These are phyloP conservation scores for Capsicum chinense DNA, from an alignment of 257 asterid genomes.

Conservation along the genomic window DNA sequence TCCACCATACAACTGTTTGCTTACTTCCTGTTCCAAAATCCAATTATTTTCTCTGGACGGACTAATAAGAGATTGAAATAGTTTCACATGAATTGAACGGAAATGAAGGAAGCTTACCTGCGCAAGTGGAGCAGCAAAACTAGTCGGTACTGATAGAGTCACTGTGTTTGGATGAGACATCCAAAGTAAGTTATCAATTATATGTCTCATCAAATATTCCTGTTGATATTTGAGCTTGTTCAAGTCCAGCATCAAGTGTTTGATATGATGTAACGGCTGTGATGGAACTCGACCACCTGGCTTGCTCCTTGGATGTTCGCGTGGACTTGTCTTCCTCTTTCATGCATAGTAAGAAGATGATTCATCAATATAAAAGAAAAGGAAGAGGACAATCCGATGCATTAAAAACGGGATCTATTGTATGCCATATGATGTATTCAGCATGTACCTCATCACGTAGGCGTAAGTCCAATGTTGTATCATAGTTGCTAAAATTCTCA, in stretches of 20 bases:
- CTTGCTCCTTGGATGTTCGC: background rate
- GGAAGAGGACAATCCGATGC: no score
- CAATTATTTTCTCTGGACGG: background rate
- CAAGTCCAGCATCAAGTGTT: background rate
- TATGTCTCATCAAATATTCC: background rate
- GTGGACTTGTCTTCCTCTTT: background rate
- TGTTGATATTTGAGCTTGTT: background rate
- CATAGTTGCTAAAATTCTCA: background rate
- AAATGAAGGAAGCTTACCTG: background rate
- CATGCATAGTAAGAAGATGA: background rate
- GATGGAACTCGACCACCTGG: background rate
- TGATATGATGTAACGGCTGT: background rate
- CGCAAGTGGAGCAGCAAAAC: background rate
- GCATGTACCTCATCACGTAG: background rate
- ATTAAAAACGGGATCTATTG: no score
- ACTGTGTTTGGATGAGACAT: slow-evolving; percentile 14
- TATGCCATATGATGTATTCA: no score
- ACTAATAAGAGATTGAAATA: background rate
- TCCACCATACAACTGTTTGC: background rate
- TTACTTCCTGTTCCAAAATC: background rate
- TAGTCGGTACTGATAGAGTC: background rate
- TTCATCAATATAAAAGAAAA: background rate
- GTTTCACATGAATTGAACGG: background rate
- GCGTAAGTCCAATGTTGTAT: background rate
- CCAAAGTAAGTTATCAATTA: slow-evolving; percentile 4